A percentile compares a stretch with the other conserved stretches of the same genome.
phyloP scores from a whole-genome alignment of 768 basidiomycete species.

The Holtermanniella nyarrowii region DNA sequence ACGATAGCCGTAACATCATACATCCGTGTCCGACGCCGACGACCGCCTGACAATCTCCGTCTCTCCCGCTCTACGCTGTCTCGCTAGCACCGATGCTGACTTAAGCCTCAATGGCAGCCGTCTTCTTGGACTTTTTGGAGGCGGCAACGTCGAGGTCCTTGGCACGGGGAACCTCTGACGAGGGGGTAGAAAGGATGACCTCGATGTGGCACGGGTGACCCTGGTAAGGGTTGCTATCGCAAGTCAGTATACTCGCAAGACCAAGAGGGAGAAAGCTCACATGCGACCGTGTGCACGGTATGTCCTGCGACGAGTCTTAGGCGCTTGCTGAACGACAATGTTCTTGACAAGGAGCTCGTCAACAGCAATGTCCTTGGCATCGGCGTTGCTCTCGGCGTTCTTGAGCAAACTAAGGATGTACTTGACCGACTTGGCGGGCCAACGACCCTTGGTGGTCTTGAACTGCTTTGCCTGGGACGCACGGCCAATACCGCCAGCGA shows the following conservation, averaged over 20 bases:
- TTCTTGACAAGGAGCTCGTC: constrained; percentile 91
- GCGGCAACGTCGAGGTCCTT: constrained; percentile 60
- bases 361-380: constrained; percentile 86
- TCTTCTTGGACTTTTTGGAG: constrained; percentile 37
- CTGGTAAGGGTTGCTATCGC: constrained; percentile 76
- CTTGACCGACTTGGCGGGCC: constrained; percentile 98
- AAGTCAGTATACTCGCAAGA: background rate
- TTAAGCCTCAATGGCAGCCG: constrained; percentile 39
- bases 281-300: constrained; percentile 58
- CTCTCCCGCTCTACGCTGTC: background rate
- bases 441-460: constrained; percentile 95
- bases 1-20: background rate
- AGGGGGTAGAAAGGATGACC: constrained; percentile 64
- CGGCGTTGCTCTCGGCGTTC: constrained; percentile 98
- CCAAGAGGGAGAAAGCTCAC: constrained; percentile 6
- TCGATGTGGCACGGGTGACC: constrained; percentile 96
- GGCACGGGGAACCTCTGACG: constrained; percentile 79
- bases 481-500: constrained; percentile 88
- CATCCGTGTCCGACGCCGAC: background rate
- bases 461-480: constrained; percentile 93
- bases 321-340: constrained; percentile 97
- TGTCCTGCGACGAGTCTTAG: constrained; percentile 97
- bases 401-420: constrained; percentile 90
- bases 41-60: too few species aligned
- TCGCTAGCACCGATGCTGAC: background rate